Evolutionary conservation across 495 filamentous ascomycete species (phyloP).

Genomic region (Penicillium salamii): DNA sequence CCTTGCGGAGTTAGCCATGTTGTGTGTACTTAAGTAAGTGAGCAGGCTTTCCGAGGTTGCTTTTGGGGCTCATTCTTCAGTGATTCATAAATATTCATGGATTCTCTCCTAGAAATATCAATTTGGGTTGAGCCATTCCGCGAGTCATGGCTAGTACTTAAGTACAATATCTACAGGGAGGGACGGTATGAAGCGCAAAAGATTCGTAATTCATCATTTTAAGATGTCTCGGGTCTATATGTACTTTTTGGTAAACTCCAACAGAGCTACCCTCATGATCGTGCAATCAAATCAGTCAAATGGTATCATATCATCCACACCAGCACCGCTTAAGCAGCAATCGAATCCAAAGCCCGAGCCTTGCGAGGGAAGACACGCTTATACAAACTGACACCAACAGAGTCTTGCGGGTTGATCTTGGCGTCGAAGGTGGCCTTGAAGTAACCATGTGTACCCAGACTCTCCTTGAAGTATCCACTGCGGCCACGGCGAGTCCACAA

Average conservation of each 20-base stretch:
- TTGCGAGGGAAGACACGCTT: slow-evolving; percentile 86
- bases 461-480: slow-evolving; percentile 87
- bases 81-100: not conserved
- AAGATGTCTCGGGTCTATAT: slow-evolving; percentile 30
- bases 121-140: not conserved
- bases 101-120: not conserved
- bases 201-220: slow-evolving; percentile 37
- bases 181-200: slow-evolving; percentile 5
- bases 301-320: slow-evolving; percentile 30
- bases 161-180: not conserved
- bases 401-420: slow-evolving; percentile 90
- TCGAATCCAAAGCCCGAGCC: slow-evolving; percentile 53
- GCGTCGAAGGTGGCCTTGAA: slow-evolving; percentile 99
- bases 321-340: slow-evolving; percentile 18
- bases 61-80: not conserved
- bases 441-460: slow-evolving; percentile 94
- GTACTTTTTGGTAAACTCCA: slow-evolving; percentile 26
- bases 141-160: not conserved
- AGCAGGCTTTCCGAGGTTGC: too few species aligned
- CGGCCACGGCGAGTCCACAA: slow-evolving; percentile 90
- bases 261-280: slow-evolving; percentile 23
- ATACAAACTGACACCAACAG: slow-evolving; percentile 87
- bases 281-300: slow-evolving; percentile 22
- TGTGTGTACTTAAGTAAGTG: not conserved
- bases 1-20: not conserved